Base-by-base conservation (phyloP, 441 rosid species). In the Gossypium laxum region DNA sequence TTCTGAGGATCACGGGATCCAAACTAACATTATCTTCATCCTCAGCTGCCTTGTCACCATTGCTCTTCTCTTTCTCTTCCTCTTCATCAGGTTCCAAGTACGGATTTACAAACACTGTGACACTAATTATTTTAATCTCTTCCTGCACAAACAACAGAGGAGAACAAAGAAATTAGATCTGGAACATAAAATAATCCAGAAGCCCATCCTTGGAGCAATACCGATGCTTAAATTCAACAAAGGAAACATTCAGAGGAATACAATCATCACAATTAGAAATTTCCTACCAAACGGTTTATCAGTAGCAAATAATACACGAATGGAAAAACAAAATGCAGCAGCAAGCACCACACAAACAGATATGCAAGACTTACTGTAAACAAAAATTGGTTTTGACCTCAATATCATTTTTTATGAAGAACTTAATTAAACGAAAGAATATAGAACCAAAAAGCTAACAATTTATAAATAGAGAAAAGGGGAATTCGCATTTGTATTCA, bases 21-120 rank as follows among this genome's bases (percentile, higher is more conserved):
- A 55, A 68, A 79, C 86, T 77, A 48, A 92, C 97, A 51, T 86
- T 88, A 47, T 94, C 97, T 82, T 81, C 89, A 72, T 93, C 91
- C 61, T 68, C 84, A 5, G 74, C 72, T 11, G 72, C 80, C 69
- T 85, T 72, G 73, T 81, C 86, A 38, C 82, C 79, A 76, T 81
- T 75, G 68, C 85, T 83, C 82, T 83, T 85, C 83, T 89, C 90
- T 78, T 87, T 84, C 82, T 88, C 90, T 77, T 87, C 76, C 78
- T 91, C 97, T 74, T 90, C 91, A 38, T 94, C 96, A 3, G 79
- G 89, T 59, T 94, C 97, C 0, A 78, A 58, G 83, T 94, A 94
- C 5, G 97, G 98, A 83, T 94, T 90, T 71, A 94, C 91, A 77
- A 91, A 91, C 30, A 91, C 83, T 0, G 87, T 87, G 67, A 86